These are phyloP conservation scores for Paraphaeosphaeria sporulosa DNA, from an alignment of 2,329 filamentous ascomycete species.

Conservation along the genomic window DNA sequence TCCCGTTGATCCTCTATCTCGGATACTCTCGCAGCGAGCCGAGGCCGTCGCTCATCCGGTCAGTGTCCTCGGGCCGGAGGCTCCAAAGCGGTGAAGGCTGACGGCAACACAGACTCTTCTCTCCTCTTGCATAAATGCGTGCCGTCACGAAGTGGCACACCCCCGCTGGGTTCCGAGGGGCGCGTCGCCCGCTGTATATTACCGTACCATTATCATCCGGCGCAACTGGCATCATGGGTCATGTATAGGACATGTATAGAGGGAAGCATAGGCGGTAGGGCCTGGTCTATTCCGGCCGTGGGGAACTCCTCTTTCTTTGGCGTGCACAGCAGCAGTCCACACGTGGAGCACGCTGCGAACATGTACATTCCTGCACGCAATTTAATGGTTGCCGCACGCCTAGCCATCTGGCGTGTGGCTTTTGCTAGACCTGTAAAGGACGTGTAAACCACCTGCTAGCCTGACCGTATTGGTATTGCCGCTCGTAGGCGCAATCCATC, in stretches of 20 bases:
- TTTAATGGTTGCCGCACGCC: conserved; percentile 20
- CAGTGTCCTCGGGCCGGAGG: conserved; percentile 16
- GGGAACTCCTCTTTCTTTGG: conserved; percentile 29
- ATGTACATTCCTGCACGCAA: conserved; percentile 28
- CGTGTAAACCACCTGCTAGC: conserved; percentile 1
- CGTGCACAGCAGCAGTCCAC: conserved; percentile 19
- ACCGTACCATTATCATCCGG: conserved; percentile 32
- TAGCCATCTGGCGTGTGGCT: conserved; percentile 24
- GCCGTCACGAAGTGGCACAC: conserved; percentile 16
- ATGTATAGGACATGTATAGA: conserved; percentile 17
- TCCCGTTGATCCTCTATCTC: conserved; percentile 95
- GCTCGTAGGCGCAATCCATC: background rate
- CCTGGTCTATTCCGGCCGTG: conserved; percentile 7
- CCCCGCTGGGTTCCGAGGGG: conserved; percentile 20
- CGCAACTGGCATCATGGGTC: conserved; percentile 31
- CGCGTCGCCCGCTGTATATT: conserved; percentile 39
- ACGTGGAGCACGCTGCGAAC: conserved; percentile 17
- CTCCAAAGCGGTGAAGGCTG: conserved; percentile 24
- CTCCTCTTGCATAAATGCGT: conserved; percentile 49
- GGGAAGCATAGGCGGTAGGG: conserved; percentile 5
- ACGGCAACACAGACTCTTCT: conserved; percentile 44
- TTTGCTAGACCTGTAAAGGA: conserved; percentile 6
- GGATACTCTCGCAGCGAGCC: conserved; percentile 96
- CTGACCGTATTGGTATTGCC: conserved; percentile 3
- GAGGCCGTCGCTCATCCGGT: conserved; percentile 80